phyloP scores from a whole-genome alignment of 2,329 filamentous ascomycete species.

The Nemania sp. region DNA sequence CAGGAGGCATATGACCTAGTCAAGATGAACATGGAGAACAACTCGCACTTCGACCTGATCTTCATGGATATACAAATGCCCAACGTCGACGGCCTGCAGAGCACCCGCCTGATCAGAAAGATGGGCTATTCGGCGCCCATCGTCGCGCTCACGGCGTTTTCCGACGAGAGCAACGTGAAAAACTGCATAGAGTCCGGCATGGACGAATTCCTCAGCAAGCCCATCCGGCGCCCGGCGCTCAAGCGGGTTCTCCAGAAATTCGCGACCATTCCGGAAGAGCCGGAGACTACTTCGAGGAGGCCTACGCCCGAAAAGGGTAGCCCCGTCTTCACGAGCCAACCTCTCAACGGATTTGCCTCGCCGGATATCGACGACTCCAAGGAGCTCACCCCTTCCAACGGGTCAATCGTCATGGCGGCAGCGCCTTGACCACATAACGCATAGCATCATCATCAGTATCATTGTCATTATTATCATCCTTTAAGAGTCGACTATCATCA shows the following conservation, averaged over 20 bases:
- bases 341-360: conserved; percentile 21
- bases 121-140: conserved; percentile 89
- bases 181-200: conserved; percentile 89
- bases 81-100: conserved; percentile 86
- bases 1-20: conserved; percentile 89
- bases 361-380: conserved; percentile 13
- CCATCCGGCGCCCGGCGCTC: conserved; percentile 79
- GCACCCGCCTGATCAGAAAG: conserved; percentile 80
- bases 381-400: conserved; percentile 21
- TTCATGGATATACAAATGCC: conserved; percentile 99
- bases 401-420: conserved; percentile 5
- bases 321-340: conserved; percentile 13
- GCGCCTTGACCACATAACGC: not conserved
- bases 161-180: conserved; percentile 85
- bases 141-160: conserved; percentile 87
- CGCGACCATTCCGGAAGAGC: conserved; percentile 78
- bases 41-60: conserved; percentile 79
- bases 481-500: not conserved
- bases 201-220: conserved; percentile 82
- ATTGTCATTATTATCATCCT: not conserved
- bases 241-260: conserved; percentile 87
- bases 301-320: conserved; percentile 34
- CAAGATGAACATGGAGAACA: conserved; percentile 76
- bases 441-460: not conserved
- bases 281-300: conserved; percentile 47